Percentiles rank a stretch among this genome's conserved stretches.
Conservation (phyloP, 768 basidiomycete genomes). For the Suillus placidus region DNA sequence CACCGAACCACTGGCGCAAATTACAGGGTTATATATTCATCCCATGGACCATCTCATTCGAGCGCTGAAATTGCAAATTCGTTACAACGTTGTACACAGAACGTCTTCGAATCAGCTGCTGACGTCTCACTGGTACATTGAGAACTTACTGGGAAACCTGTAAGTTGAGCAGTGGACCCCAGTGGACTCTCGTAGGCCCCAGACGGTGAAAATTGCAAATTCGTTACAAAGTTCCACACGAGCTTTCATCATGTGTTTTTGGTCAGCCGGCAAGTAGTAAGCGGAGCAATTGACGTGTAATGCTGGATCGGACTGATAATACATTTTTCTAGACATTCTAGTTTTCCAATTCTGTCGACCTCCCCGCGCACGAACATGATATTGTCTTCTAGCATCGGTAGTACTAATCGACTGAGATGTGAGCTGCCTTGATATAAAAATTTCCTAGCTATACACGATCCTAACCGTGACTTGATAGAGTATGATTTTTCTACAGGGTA, state of each 20-base stretch:
- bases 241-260: not conserved
- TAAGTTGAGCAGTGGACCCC: not conserved
- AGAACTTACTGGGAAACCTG: not conserved
- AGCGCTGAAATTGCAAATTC: not conserved
- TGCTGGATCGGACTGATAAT: not conserved
- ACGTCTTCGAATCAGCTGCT: not conserved
- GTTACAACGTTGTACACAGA: not conserved
- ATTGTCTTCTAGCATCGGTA: not conserved
- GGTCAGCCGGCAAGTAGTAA: not conserved
- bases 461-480: not conserved
- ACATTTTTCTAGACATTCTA: not conserved
- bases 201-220: not conserved
- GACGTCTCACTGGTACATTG: not conserved
- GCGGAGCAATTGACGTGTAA: not conserved
- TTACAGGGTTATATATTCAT: not conserved
- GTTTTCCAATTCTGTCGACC: not conserved
- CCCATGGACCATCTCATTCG: not conserved
- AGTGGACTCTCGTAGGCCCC: not conserved
- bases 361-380: not conserved
- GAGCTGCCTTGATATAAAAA: not conserved
- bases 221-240: not conserved
- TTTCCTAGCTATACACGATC: not conserved
- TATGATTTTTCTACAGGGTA: not conserved
- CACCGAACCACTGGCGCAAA: not conserved
- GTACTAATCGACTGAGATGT: not conserved